A percentile compares a stretch with the other conserved stretches of the same genome.
These are phyloP conservation scores for Linderniella brevidens DNA, from an alignment of 257 asterid genomes.

Conservation along the genomic window DNA sequence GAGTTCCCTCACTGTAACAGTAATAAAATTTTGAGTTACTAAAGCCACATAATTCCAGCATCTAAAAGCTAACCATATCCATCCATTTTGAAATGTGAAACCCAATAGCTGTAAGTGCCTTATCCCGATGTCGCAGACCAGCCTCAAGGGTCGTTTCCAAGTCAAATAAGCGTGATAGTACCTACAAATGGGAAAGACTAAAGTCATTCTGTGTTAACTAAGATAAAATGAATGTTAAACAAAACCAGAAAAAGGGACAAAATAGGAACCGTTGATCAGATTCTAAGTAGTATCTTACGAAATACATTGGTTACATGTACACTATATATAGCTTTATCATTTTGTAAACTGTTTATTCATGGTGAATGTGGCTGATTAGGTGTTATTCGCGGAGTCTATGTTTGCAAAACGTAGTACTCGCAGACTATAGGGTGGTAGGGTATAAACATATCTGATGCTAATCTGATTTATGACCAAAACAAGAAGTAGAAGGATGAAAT, in stretches of 20 bases:
- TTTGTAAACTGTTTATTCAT: too few relatives aligned
- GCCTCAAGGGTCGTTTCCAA: slow-evolving; percentile 86
- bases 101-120: slow-evolving; percentile 66
- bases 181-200: slow-evolving; percentile 34
- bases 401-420: too few relatives aligned
- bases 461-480: background rate
- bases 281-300: too few relatives aligned
- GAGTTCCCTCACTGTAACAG: slow-evolving; percentile 9
- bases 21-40: slow-evolving; percentile 5
- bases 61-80: slow-evolving; percentile 32
- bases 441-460: background rate
- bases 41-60: slow-evolving; percentile 7
- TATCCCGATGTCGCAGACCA: slow-evolving; percentile 69
- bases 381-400: too few relatives aligned
- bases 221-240: background rate
- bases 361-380: too few relatives aligned
- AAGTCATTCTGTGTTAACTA: slow-evolving; percentile 3
- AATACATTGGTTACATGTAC: too few relatives aligned
- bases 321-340: too few relatives aligned
- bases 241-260: background rate
- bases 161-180: slow-evolving; percentile 74
- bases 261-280: too few relatives aligned
- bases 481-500: background rate
- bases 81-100: slow-evolving; percentile 75
- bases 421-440: too few relatives aligned